A percentile compares a stretch with the other conserved stretches of the same genome.
Conservation (phyloP, 306 rosid genomes). For the Astragalus membranaceus region DNA sequence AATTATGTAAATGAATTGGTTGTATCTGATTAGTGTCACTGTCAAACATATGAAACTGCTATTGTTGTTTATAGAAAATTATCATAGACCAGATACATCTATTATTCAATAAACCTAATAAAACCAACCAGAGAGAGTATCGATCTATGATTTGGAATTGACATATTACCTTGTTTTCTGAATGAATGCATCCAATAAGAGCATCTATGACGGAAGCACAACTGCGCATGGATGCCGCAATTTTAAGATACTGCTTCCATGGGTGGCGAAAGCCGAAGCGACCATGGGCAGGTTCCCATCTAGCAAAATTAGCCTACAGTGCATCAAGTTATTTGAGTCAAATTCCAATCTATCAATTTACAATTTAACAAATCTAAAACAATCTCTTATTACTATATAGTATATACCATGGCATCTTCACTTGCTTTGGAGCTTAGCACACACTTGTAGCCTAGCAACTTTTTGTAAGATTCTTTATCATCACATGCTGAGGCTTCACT, state of each 20-base stretch:
- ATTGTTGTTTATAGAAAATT: neutral
- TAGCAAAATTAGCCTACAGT: slow-evolving; percentile 65
- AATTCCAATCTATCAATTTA: neutral
- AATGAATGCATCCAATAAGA: slow-evolving; percentile 52
- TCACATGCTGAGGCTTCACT: neutral
- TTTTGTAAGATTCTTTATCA: slow-evolving; percentile 24
- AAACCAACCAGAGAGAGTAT: no score
- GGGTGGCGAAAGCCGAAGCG: slow-evolving; percentile 71
- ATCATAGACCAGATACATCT: no score
- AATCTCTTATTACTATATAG: no score
- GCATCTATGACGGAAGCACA: slow-evolving; percentile 75
- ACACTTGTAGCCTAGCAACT: slow-evolving; percentile 55
- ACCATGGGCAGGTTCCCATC: slow-evolving; percentile 86
- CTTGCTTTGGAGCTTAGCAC: slow-evolving; percentile 50
- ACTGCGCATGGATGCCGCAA: slow-evolving; percentile 60
- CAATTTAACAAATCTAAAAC: no score
- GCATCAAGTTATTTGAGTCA: neutral
- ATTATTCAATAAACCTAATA: no score
- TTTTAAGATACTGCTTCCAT: slow-evolving; percentile 63
- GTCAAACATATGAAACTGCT: neutral
- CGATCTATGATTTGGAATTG: neutral
- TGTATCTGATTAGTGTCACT: neutral
- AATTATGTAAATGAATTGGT: neutral
- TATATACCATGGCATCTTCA: slow-evolving; percentile 73
- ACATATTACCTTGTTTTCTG: slow-evolving; percentile 42